Conservation (phyloP, 345 rosid genomes). For the Cardiospermum halicacabum region DNA sequence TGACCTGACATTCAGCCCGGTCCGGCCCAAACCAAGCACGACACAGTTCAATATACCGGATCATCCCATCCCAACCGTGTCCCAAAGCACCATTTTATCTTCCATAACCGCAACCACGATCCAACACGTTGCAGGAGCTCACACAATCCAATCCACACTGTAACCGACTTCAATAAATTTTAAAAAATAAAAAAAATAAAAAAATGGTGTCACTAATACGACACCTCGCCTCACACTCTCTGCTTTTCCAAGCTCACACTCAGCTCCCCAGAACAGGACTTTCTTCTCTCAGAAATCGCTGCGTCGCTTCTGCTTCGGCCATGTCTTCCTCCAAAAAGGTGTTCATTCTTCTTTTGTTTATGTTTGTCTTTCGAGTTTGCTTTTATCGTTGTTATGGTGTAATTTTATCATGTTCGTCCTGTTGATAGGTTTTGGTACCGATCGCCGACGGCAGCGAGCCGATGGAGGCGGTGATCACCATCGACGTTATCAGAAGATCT, state of each 20-base stretch:
- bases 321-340: slow-evolving; percentile 68
- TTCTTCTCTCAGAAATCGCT: slow-evolving; percentile 25
- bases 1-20: too few species aligned
- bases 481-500: slow-evolving; percentile 74
- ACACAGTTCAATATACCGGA: neutral
- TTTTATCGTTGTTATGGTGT: neutral
- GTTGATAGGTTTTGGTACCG: slow-evolving; percentile 77
- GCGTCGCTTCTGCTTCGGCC: slow-evolving; percentile 28
- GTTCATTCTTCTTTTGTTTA: slow-evolving; percentile 1
- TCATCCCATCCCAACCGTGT: neutral
- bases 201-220: slow-evolving; percentile 25
- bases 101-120: neutral
- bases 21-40: too few species aligned
- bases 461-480: slow-evolving; percentile 82
- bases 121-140: too few species aligned
- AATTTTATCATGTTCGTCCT: neutral
- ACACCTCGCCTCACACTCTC: slow-evolving; percentile 22
- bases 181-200: neutral
- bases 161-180: neutral
- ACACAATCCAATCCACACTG: neutral
- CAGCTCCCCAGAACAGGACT: neutral
- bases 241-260: slow-evolving; percentile 1
- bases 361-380: slow-evolving; percentile 6
- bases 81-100: neutral
- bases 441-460: slow-evolving; percentile 92